Conservation (phyloP, 208 protist species). For the Wallacemonas collosoma region DNA sequence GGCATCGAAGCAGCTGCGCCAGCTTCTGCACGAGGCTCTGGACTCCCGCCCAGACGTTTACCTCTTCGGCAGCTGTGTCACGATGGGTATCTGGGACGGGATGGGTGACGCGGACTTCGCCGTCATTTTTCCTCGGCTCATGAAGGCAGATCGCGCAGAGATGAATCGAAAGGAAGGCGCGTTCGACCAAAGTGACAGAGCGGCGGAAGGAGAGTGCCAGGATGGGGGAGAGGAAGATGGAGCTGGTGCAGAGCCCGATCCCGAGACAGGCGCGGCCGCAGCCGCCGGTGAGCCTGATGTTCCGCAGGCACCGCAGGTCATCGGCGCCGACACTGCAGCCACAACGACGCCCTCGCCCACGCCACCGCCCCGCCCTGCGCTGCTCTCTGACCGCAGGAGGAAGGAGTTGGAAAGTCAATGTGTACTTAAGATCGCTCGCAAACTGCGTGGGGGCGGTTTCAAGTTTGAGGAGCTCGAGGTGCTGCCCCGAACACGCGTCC, state of each 20-base stretch:
- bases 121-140: slow-evolving; percentile 26
- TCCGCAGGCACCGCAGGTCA: no score
- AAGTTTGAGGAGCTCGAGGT: slow-evolving; percentile 60
- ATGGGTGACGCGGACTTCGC: slow-evolving; percentile 76
- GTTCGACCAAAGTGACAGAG: neutral
- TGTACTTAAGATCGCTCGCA: slow-evolving; percentile 26
- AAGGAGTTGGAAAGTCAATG: slow-evolving; percentile 24
- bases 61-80: slow-evolving; percentile 78
- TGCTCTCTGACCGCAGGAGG: slow-evolving; percentile 1
- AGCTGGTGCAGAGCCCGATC: neutral
- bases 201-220: neutral
- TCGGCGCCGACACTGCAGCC: no score
- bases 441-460: slow-evolving; percentile 60
- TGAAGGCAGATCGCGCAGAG: neutral
- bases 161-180: neutral
- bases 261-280: neutral
- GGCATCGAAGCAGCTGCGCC: slow-evolving; percentile 46
- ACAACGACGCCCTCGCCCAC: neutral
- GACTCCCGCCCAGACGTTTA: slow-evolving; percentile 30
- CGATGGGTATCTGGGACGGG: slow-evolving; percentile 81
- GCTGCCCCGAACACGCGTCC: slow-evolving; percentile 58
- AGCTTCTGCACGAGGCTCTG: slow-evolving; percentile 18
- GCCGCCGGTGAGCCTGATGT: no score
- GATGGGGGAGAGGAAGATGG: neutral
- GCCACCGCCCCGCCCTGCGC: neutral